Conservation (phyloP, 2,329 filamentous ascomycete species). For the Arthrobotrys conoides region DNA sequence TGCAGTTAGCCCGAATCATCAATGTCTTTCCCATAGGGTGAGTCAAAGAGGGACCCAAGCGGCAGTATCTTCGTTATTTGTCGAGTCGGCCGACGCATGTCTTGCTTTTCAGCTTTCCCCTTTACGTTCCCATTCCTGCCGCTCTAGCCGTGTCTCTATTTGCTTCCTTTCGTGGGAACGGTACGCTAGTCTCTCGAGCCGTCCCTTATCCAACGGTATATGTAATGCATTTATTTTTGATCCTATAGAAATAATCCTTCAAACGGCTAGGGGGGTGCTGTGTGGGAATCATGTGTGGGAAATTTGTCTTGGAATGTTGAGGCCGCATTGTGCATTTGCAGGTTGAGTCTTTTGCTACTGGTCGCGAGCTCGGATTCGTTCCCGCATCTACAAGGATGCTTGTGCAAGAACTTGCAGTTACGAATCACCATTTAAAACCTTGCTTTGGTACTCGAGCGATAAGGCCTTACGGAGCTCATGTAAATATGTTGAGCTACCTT, state of each 20-base stretch:
- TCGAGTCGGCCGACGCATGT: conserved; percentile 41
- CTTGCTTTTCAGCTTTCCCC: conserved; percentile 50
- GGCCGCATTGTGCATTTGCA: conserved; percentile 24
- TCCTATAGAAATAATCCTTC: conserved; percentile 1
- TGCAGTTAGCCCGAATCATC: conserved; percentile 29
- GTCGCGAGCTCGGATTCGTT: conserved; percentile 28
- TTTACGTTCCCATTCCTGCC: conserved; percentile 30
- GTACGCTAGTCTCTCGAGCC: conserved; percentile 51
- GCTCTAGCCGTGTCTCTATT: conserved; percentile 6
- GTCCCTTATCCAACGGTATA: conserved; percentile 55
- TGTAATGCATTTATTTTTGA: background rate
- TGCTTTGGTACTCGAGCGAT: conserved; percentile 1
- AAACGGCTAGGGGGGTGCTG: conserved; percentile 47
- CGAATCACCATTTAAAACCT: background rate
- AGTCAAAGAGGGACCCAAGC: conserved; percentile 15
- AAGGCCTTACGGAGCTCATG: conserved; percentile 14
- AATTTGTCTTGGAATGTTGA: conserved; percentile 41
- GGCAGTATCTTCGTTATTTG: conserved; percentile 39
- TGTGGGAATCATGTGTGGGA: conserved; percentile 31
- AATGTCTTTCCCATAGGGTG: conserved; percentile 15
- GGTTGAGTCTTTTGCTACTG: conserved; percentile 28
- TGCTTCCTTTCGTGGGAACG: conserved; percentile 6
- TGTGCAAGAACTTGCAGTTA: background rate
- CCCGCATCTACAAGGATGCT: conserved; percentile 8
- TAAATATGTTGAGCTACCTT: conserved; percentile 6